Base-by-base conservation (phyloP, 2,329 filamentous ascomycete species). In the Sporothrix humicola region DNA sequence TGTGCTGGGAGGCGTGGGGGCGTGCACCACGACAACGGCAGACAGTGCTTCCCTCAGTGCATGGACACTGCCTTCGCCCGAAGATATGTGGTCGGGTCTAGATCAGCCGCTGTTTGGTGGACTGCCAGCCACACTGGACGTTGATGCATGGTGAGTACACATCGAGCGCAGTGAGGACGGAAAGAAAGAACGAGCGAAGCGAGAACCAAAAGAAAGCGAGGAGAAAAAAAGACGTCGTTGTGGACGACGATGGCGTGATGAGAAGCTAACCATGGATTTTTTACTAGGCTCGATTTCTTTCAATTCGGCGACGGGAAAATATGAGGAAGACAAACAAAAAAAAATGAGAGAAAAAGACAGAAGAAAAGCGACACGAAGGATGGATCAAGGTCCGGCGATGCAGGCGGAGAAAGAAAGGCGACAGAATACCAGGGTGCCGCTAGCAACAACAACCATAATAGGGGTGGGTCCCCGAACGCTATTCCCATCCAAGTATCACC, bases 241-340 rank as follows among this genome's bases (percentile, higher is more conserved):
- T 23, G 31, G 12, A 48, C 26, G 50, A 23, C 2, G 46, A 61
- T 70, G 3, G 59, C 59, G 42, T 73, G 65, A 61, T 73, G n/a
- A n/a, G 6, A 69, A 54, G 72, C 72, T 73, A 69, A 69, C 48
- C 42, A 15, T 37, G 44, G 4, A 17, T 2, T 0, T 26, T 31
- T 31, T 26, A 50, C 52, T 73, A 73, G 72, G 72, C 72, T 73
- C 50, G 52, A 70, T 12, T 73, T 73, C 23, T 73, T 73, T 26
- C 52, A 73, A 17, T 52, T 73, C 37, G 72, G 63, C 23, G 56
- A 73, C 50, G 63, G 71, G 6, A 70, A 73, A 44, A 42, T 69
- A 50, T 68, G 63, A 68, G 63, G 3, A 37, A 44, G 15, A 17
- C 4, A 15, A 61, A 37, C 9, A 3, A 44, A 63, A 3, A 4